Percentiles rank a stretch among this genome's conserved stretches.
Conservation (phyloP, 495 filamentous ascomycete species). For the Podospora comata region DNA sequence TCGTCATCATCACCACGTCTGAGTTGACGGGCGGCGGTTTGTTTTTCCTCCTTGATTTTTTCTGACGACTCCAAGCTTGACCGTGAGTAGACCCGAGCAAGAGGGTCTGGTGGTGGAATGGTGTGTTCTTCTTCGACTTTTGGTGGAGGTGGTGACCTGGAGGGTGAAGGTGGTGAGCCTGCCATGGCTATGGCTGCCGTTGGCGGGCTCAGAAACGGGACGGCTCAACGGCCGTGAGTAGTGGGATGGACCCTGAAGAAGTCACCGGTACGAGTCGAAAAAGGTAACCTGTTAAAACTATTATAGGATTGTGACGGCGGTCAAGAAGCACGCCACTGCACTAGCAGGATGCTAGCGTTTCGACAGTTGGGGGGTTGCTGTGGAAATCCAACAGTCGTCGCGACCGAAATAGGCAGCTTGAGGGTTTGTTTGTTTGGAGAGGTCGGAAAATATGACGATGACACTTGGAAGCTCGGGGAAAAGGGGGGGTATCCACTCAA, state of each 20-base stretch:
- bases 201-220: background rate
- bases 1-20: background rate
- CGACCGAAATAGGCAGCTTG: background rate
- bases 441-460: background rate
- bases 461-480: background rate
- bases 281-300: background rate
- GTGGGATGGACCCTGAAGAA: background rate
- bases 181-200: background rate
- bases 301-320: background rate
- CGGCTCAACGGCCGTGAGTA: background rate
- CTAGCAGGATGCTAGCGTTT: background rate
- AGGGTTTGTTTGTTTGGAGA: background rate
- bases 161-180: slow-evolving; percentile 1
- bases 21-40: slow-evolving; percentile 13
- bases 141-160: background rate
- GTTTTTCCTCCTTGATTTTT: slow-evolving; percentile 15
- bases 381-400: background rate
- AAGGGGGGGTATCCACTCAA: background rate
- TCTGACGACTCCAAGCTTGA: slow-evolving; percentile 12
- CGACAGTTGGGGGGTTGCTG: background rate
- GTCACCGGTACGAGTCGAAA: background rate
- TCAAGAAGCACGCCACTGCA: slow-evolving; percentile 6
- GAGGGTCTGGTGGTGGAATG: slow-evolving; percentile 8
- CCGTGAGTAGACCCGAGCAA: slow-evolving; percentile 9
- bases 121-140: background rate